Base-by-base conservation (phyloP, 2,329 filamentous ascomycete species). In the Ophiocordyceps unilateralis region DNA sequence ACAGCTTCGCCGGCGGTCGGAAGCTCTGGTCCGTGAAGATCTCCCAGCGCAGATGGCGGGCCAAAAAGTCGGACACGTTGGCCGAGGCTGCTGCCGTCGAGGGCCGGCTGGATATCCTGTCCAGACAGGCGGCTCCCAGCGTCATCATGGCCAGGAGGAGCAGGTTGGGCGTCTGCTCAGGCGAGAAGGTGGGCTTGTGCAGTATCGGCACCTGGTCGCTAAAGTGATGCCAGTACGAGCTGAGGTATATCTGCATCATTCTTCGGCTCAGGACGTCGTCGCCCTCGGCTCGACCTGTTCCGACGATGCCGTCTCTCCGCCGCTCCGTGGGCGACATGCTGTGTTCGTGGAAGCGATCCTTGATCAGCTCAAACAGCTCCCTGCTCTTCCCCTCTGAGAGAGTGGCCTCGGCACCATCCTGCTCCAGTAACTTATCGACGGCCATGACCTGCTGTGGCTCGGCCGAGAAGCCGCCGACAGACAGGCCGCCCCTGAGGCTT, bases 231-330 rank as follows among this genome's bases (percentile, higher is more conserved):
- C 91, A 98, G 60, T 93, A 98, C 2, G 87, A 93, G 11, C 79
- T 75, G 50, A 93, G 87, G 55, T 95, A 96, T 3, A 80, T 81
- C 61, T 95, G 86, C 83, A 96, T 93, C 85, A 94, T 95, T 53
- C 82, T 78, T 53, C 88, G 70, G 58, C 89, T 93, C 47, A 96
- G 66, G 66, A 80, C 72, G 46, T 81, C 76, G 21, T 65, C 62
- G 48, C 81, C 79, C n/a, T n/a, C n/a, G n/a, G n/a, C n/a, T n/a
- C n/a, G n/a, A n/a, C n/a, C n/a, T n/a, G n/a, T n/a, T n/a, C n/a
- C n/a, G n/a, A n/a, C n/a, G n/a, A n/a, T n/a, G n/a, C n/a, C n/a
- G n/a, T n/a, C n/a, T n/a, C n/a, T n/a, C n/a, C n/a, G n/a, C n/a
- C n/a, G n/a, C 48, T 82, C 77, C 23, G 83, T 72, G 0, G 81